A percentile compares a stretch with the other conserved stretches of the same genome.
These are phyloP conservation scores for Paxillus involutus DNA, from an alignment of 768 basidiomycete species.

Conservation along the genomic window DNA sequence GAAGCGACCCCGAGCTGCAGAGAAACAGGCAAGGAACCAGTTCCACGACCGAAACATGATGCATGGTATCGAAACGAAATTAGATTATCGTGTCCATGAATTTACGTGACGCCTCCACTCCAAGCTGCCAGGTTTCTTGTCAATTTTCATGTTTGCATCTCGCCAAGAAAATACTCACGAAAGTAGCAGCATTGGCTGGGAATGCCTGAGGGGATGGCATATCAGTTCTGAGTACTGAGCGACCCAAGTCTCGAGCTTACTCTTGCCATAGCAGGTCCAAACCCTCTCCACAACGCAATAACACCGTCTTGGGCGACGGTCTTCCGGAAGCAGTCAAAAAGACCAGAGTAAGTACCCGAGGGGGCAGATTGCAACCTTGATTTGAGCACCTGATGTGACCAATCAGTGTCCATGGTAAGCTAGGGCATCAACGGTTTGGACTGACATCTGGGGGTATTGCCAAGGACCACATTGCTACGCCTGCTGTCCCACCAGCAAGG, in stretches of 20 bases:
- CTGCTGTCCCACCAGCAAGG: constrained; percentile 90
- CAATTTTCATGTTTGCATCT: neutral
- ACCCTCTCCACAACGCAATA: constrained; percentile 91
- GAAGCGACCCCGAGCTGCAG: neutral
- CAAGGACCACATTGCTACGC: constrained; percentile 97
- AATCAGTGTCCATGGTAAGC: constrained; percentile 5
- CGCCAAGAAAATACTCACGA: constrained; percentile 52
- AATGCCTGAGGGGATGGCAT: constrained; percentile 63
- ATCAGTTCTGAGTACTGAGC: constrained; percentile 1
- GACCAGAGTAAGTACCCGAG: constrained; percentile 94
- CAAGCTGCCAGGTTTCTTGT: constrained; percentile 53
- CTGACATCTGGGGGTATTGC: constrained; percentile 96
- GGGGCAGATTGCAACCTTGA: constrained; percentile 95
- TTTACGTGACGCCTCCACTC: constrained; percentile 89
- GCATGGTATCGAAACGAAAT: constrained; percentile 6
- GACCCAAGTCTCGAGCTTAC: constrained; percentile 41
- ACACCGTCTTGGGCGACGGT: constrained; percentile 89
- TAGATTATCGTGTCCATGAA: constrained; percentile 69
- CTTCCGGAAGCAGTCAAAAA: constrained; percentile 90
- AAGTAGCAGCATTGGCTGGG: constrained; percentile 95
- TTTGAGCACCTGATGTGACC: constrained; percentile 75
- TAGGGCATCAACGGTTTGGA: constrained; percentile 6
- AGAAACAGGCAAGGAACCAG: constrained; percentile 1
- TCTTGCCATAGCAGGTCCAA: constrained; percentile 95
- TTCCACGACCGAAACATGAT: neutral